Conservation (phyloP, 257 asterid genomes). For the Solanum paucissectum region DNA sequence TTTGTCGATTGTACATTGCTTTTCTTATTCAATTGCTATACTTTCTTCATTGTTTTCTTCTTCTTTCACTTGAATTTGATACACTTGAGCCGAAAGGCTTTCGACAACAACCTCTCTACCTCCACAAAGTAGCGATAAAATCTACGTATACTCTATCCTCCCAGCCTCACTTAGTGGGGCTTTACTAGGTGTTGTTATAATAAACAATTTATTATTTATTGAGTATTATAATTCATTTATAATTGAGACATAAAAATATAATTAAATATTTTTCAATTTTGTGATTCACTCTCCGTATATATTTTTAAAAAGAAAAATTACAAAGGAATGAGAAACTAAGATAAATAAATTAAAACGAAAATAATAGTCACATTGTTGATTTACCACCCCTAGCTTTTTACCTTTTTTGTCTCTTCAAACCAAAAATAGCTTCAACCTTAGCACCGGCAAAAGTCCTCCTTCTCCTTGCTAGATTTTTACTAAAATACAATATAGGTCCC, state of each 20-base stretch:
- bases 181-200: no score
- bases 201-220: no score
- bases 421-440: not conserved
- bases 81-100: no score
- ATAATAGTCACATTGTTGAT: not conserved
- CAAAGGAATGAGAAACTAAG: rapidly evolving
- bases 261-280: no score
- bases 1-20: not conserved
- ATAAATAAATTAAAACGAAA: no score
- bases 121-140: not conserved
- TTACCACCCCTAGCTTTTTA: not conserved
- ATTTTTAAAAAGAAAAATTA: rapidly evolving
- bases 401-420: not conserved
- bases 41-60: no score
- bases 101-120: not conserved
- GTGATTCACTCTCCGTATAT: no score
- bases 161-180: not conserved
- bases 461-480: not conserved
- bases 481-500: not conserved
- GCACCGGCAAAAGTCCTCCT: not conserved
- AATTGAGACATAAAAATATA: no score
- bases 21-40: no score
- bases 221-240: no score
- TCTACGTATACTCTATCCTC: no score
- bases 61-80: no score